A percentile compares a stretch with the other conserved stretches of the same genome.
Evolutionary conservation across 805 yeast species (phyloP).

Genomic region (Candida ipomoeae): DNA sequence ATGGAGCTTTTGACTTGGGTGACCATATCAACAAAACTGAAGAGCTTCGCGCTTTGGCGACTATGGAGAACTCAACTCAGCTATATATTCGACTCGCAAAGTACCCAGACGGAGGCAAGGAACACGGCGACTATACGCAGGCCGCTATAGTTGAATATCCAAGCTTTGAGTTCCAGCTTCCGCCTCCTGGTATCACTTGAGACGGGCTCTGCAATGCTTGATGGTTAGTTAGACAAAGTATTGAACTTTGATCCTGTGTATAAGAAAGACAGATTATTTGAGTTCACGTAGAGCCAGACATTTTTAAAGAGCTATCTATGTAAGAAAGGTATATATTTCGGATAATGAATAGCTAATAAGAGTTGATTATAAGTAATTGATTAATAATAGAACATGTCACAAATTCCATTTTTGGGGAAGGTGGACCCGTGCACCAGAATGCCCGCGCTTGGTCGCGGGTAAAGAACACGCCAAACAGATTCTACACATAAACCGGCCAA

Average conservation of each 20-base stretch:
- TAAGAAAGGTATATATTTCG: no score
- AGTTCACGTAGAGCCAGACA: background rate
- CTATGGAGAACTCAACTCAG: conserved; percentile 26
- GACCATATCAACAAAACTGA: conserved; percentile 19
- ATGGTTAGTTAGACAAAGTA: background rate
- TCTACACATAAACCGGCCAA: background rate
- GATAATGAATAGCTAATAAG: no score
- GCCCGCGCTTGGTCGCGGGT: conserved; percentile 1
- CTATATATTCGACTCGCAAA: conserved; percentile 58
- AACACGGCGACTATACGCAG: conserved; percentile 58
- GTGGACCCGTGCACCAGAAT: background rate
- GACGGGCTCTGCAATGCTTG: background rate
- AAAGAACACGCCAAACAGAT: conserved; percentile 1
- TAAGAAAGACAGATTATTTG: background rate
- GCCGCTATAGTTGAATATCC: conserved; percentile 64
- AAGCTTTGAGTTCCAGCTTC: conserved; percentile 47
- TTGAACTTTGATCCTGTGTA: background rate
- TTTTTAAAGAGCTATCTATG: no score
- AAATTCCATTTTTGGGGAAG: background rate
- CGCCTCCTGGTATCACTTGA: conserved; percentile 51
- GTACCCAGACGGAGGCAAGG: conserved; percentile 36
- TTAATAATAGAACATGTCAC: no score
- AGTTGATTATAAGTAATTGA: no score
- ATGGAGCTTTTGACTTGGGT: conserved; percentile 35
- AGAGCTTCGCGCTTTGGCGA: conserved; percentile 15